These are phyloP conservation scores for Limtongia smithiae DNA, from an alignment of 805 yeast genomes.

Conservation along the genomic window DNA sequence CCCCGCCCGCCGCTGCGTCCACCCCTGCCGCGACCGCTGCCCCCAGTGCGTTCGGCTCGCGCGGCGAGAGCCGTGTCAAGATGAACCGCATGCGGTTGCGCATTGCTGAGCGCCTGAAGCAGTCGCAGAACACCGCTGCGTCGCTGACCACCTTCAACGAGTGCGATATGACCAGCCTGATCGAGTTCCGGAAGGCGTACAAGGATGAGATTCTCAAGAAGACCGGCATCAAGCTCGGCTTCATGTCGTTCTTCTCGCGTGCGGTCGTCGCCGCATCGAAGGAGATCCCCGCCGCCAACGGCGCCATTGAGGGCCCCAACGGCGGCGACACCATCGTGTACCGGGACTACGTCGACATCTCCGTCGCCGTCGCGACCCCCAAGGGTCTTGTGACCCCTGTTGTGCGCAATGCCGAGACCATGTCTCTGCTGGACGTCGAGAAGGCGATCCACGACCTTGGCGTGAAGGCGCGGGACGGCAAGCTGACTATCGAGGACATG, in stretches of 20 bases:
- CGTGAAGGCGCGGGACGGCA: conserved; percentile 93
- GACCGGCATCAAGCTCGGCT: conserved; percentile 92
- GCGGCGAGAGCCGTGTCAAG: conserved; percentile 87
- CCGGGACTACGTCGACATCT: conserved; percentile 94
- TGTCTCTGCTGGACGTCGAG: conserved; percentile 84
- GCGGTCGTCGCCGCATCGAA: conserved; percentile 90
- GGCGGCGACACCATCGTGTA: conserved; percentile 86
- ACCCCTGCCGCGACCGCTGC: conserved; percentile 34
- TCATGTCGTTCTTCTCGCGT: conserved; percentile 97
- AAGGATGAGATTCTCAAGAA: conserved; percentile 94
- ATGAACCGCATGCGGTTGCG: conserved; percentile 99
- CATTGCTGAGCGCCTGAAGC: conserved; percentile 98
- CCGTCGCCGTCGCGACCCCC: conserved; percentile 98
- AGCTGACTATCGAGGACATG: conserved; percentile 96
- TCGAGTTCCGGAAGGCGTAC: conserved; percentile 93
- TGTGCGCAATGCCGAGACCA: conserved; percentile 92
- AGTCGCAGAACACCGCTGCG: conserved; percentile 98
- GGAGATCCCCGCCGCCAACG: conserved; percentile 93
- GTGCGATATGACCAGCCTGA: conserved; percentile 88
- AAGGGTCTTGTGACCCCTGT: conserved; percentile 98
- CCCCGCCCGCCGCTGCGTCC: conserved; percentile 36
- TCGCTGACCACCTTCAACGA: conserved; percentile 97
- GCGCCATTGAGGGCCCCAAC: conserved; percentile 70
- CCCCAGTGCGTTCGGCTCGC: conserved; percentile 54
- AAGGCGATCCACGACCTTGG: conserved; percentile 77